These are phyloP conservation scores for Ricinus communis DNA, from an alignment of 345 rosid genomes.

Conservation along the genomic window DNA sequence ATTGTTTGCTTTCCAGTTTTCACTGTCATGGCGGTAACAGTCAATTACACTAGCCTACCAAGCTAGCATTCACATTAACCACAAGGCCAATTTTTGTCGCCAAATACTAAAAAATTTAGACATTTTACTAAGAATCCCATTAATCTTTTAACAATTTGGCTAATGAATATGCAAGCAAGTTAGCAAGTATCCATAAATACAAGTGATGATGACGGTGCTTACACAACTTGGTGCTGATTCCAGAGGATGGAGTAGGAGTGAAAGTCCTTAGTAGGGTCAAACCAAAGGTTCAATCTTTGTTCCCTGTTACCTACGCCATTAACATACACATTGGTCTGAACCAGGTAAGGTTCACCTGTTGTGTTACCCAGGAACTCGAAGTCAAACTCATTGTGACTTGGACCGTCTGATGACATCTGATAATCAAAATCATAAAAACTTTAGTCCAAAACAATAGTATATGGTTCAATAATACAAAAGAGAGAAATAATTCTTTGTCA, in stretches of 20 bases:
- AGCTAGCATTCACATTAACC: too few relatives aligned
- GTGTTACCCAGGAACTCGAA: slow-evolving; percentile 95
- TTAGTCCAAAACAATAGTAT: too few relatives aligned
- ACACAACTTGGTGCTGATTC: slow-evolving; percentile 87
- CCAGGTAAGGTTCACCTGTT: slow-evolving; percentile 83
- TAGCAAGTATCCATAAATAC: too few relatives aligned
- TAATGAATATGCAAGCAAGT: too few relatives aligned
- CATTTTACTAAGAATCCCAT: too few relatives aligned
- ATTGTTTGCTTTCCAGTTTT: too few relatives aligned
- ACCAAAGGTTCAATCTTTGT: slow-evolving; percentile 90
- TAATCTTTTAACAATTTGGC: too few relatives aligned
- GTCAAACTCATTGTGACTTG: slow-evolving; percentile 90
- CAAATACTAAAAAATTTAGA: too few relatives aligned
- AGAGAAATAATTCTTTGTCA: background rate
- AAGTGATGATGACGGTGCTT: slow-evolving; percentile 25
- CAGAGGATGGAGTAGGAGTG: slow-evolving; percentile 83
- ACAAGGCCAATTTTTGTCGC: too few relatives aligned
- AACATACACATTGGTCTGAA: slow-evolving; percentile 86
- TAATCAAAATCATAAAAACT: background rate
- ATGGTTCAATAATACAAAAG: too few relatives aligned
- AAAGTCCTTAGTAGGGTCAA: slow-evolving; percentile 89
- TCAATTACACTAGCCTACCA: too few relatives aligned
- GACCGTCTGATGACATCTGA: slow-evolving; percentile 98
- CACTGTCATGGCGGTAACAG: too few relatives aligned
- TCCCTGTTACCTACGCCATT: slow-evolving; percentile 97